Base-by-base conservation (phyloP, 1,284 basidiomycete species). In the Boletus sp. region DNA sequence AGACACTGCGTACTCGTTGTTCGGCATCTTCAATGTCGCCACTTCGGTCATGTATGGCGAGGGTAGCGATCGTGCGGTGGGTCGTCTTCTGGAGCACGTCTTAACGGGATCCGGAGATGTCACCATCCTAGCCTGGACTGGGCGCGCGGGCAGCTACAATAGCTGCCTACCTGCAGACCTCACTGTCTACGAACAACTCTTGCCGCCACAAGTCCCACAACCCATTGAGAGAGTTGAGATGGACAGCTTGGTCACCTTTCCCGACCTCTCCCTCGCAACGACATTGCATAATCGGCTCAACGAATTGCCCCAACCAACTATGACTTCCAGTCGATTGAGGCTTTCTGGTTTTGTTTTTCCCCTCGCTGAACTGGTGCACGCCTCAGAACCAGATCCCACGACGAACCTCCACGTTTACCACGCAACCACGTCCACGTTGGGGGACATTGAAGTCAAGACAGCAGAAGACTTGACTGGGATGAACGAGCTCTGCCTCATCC, bases 331-430 rank as follows among this genome's bases (percentile, higher is more conserved):
- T 27, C 44, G 41, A 25, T 32, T 54, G 2, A 23, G 39, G 8
- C 42, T 57, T 8, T 30, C 55, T 1, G 52, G 47, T 2, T 33
- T 57, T 12, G 29, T 44, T 8, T 56, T 44, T 13, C 19, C 12
- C 0, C 9, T 55, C 23, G 20, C 22, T 1, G 8, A 46, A 4
- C 4, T 56, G 2, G 5, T 29, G 10, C n/a, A 16, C 4, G 8
- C 2, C 7, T 17, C 22, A 4, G 46, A 19, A 4, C 27, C 13
- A 2, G 51, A 17, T 16, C 17, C 37, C 0, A n/a, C n/a, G 3
- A 8, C 27, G 1, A 12, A 20, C 12, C 4, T n/a, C 1, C 25
- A 2, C 1, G 19, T 19, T 1, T 57, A 55, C 17, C 39, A 7
- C 2, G 46, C 41, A 19, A 48, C 22, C n/a, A 35, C 52, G 0